These are phyloP conservation scores for Collybia sordida DNA, from an alignment of 768 basidiomycete species.

Conservation along the genomic window DNA sequence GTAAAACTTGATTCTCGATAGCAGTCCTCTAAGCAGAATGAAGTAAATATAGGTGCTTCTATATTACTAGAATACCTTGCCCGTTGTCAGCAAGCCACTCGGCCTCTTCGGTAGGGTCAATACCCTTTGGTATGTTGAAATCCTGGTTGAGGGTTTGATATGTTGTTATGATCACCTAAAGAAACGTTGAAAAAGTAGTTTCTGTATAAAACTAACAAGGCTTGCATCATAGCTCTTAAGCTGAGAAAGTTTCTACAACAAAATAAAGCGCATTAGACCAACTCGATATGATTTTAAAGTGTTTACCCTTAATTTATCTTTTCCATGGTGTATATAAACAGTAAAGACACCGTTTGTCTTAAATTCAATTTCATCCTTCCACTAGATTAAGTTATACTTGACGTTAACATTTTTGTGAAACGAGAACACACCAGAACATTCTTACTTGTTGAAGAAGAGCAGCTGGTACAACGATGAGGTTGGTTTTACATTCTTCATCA, in stretches of 20 bases:
- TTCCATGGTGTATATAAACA: slow-evolving; percentile 73
- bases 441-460: slow-evolving; percentile 69
- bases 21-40: slow-evolving; percentile 44
- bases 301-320: slow-evolving; percentile 57
- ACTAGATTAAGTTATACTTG: slow-evolving; percentile 32
- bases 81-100: slow-evolving; percentile 51
- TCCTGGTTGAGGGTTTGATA: slow-evolving; percentile 71
- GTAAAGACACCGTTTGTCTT: slow-evolving; percentile 64
- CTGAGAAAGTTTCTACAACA: slow-evolving; percentile 38
- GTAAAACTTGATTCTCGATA: slow-evolving; percentile 63
- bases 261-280: background rate
- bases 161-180: slow-evolving; percentile 71
- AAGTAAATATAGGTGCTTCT: background rate
- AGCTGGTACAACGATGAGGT: slow-evolving; percentile 74
- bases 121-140: slow-evolving; percentile 50
- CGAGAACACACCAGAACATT: background rate
- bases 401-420: background rate
- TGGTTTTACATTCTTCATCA: slow-evolving; percentile 49
- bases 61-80: slow-evolving; percentile 25
- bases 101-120: slow-evolving; percentile 44
- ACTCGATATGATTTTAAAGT: background rate
- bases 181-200: background rate
- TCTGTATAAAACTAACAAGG: background rate
- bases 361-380: slow-evolving; percentile 71
- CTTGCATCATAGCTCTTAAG: slow-evolving; percentile 55